phyloP scores from a whole-genome alignment of 768 basidiomycete species.

The Porpolomopsis calyptriformis region DNA sequence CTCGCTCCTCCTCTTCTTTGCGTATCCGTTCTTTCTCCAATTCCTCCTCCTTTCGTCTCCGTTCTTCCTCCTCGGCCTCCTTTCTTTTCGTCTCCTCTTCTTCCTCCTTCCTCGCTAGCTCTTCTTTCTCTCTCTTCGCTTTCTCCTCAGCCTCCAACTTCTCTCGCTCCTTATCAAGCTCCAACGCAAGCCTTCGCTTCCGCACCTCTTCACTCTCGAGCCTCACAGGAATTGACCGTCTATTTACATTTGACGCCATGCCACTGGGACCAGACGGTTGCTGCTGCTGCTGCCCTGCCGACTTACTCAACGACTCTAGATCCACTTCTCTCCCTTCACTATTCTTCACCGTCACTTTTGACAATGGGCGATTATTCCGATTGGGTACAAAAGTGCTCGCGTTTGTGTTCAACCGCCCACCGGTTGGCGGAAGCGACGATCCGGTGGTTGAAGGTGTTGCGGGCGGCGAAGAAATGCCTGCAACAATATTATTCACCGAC shows the following conservation, averaged over 20 bases:
- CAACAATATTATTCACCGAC: slow-evolving; percentile 22
- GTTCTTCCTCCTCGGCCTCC: slow-evolving; percentile 27
- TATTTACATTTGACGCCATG: slow-evolving; percentile 22
- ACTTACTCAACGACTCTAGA: slow-evolving; percentile 43
- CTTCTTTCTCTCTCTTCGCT: slow-evolving; percentile 28
- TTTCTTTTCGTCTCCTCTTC: slow-evolving; percentile 31
- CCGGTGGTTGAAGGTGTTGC: slow-evolving; percentile 52
- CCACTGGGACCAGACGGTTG: slow-evolving; percentile 30
- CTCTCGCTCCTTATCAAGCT: slow-evolving; percentile 32
- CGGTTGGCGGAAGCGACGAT: slow-evolving; percentile 19
- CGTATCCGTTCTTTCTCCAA: slow-evolving; percentile 25
- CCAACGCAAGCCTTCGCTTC: slow-evolving; percentile 36
- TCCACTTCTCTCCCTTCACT: slow-evolving; percentile 57
- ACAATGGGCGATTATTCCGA: slow-evolving; percentile 24
- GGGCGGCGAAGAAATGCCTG: slow-evolving; percentile 50
- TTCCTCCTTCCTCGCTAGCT: slow-evolving; percentile 28
- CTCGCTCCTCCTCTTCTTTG: slow-evolving; percentile 21
- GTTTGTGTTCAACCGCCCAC: slow-evolving; percentile 45
- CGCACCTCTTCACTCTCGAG: slow-evolving; percentile 54
- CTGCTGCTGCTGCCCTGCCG: slow-evolving; percentile 29
- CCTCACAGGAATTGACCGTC: slow-evolving; percentile 37
- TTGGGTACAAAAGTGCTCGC: slow-evolving; percentile 61
- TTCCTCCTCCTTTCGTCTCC: slow-evolving; percentile 31
- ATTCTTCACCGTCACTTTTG: slow-evolving; percentile 49
- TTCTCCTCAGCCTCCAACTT: slow-evolving; percentile 38